phyloP scores from a whole-genome alignment of 2,329 filamentous ascomycete species.

The Cordyceps tenuipes region DNA sequence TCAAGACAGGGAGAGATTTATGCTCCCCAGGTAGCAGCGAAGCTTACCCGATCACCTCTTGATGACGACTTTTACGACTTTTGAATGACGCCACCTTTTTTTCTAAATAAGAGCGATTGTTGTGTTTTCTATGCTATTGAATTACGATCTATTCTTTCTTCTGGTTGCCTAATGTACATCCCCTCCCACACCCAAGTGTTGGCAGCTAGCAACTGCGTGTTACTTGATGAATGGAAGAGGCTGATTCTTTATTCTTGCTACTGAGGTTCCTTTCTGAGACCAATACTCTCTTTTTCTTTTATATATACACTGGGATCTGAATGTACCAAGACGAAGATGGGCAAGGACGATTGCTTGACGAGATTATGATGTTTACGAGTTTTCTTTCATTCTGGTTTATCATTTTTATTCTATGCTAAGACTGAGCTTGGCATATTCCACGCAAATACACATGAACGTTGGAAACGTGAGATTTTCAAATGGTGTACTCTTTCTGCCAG shows the following conservation, averaged over 20 bases:
- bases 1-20: background rate
- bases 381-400: background rate
- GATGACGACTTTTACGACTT: slow-evolving; percentile 4
- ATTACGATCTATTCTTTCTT: slow-evolving; percentile 2
- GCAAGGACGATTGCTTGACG: slow-evolving; percentile 11
- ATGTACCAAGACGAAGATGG: slow-evolving; percentile 10
- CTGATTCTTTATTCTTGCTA: background rate
- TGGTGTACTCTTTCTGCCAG: background rate
- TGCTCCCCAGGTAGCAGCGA: background rate
- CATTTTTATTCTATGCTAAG: background rate
- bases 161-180: background rate
- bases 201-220: background rate
- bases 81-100: slow-evolving; percentile 3
- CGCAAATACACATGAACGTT: background rate
- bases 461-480: background rate
- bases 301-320: slow-evolving; percentile 4
- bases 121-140: slow-evolving; percentile 12
- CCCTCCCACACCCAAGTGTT: background rate
- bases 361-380: slow-evolving; percentile 8
- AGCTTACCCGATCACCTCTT: background rate
- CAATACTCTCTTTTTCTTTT: background rate
- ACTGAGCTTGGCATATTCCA: background rate
- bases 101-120: slow-evolving; percentile 6
- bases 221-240: background rate
- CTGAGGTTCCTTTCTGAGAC: background rate